Percentiles rank a stretch among this genome's conserved stretches.
Conservation (phyloP, 306 rosid genomes). For the Senna siamea region DNA sequence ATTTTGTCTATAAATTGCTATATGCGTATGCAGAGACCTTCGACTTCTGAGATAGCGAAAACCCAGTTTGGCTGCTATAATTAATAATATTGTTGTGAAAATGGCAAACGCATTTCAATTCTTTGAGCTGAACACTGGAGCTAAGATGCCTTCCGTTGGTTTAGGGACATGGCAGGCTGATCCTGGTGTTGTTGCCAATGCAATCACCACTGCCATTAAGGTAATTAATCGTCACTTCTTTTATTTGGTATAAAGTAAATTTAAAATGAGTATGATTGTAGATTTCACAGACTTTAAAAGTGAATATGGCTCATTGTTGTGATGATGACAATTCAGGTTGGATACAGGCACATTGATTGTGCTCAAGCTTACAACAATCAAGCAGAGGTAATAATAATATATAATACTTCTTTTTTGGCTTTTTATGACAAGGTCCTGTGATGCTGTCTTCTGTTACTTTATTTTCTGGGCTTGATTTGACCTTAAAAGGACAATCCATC, state of each 20-base stretch:
- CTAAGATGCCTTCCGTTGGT: slow-evolving; percentile 62
- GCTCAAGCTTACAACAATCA: slow-evolving; percentile 62
- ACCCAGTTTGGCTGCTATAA: neutral
- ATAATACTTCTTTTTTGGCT: too few species aligned
- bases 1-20: neutral
- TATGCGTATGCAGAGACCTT: neutral
- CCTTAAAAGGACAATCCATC: neutral
- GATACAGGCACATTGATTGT: slow-evolving; percentile 74
- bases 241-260: neutral
- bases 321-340: slow-evolving; percentile 45
- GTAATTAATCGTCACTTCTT: neutral
- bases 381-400: slow-evolving; percentile 55
- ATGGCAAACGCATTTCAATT: slow-evolving; percentile 38
- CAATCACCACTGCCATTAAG: slow-evolving; percentile 60
- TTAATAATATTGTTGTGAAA: neutral
- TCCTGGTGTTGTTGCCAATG: slow-evolving; percentile 48
- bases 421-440: neutral
- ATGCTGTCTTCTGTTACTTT: neutral
- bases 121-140: slow-evolving; percentile 61
- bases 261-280: too few species aligned
- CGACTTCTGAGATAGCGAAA: neutral
- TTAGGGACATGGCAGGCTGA: slow-evolving; percentile 61
- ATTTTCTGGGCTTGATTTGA: neutral
- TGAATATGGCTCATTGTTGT: neutral
- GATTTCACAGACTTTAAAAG: too few species aligned